Base-by-base conservation (phyloP, 371 early-diverging fungal genomes). In the Furculomyces boomerangus region DNA sequence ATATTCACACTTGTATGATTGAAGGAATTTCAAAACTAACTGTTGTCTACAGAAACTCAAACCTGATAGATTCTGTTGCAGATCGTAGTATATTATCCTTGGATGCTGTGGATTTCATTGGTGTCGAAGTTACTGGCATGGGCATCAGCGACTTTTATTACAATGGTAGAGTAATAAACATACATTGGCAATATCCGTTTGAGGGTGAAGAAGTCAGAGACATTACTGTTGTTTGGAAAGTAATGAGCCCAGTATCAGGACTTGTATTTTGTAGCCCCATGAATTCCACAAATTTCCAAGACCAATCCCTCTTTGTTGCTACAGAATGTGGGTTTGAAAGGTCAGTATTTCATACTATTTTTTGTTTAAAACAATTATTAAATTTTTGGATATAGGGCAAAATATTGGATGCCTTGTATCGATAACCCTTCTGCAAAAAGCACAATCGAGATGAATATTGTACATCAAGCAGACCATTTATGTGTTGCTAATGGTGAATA, bases 391-490 rank as follows among this genome's bases (percentile, higher is more conserved):
- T 18, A 31, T 35, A 51, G 52, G 14, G 35, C 52, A 18, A 28
- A 32, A 32, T 51, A 51, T 24, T 51, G 32, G 29, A 2, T 51
- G 2, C 52, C 52, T 3, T 51, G 52, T 35, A 35, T 51, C 18
- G 52, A 51, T 20, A 31, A 51, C 31, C 37, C 52, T 2, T 14
- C 2, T 5, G n/a, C 14, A 16, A 30, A 26, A 7, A 14, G 8
- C 20, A 51, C 52, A 25, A 30, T 51, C 14, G 32, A 51, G 14
- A 32, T 51, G 5, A 31, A 7, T 32, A 35, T 51, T 51, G 18
- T 51, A 3, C 52, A 51, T 35, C 52, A 51, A 24, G 30, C 37
- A 2, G 52, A 51, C 22, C 52, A 51, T 35, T 2, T 31, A 32
- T 25, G 30, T 7, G 30, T 30, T 32, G 13, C 52, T 20, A 51